A percentile compares a stretch with the other conserved stretches of the same genome.
These are phyloP conservation scores for Fusarium anguioides DNA, from an alignment of 2,329 filamentous ascomycete genomes.

Conservation along the genomic window DNA sequence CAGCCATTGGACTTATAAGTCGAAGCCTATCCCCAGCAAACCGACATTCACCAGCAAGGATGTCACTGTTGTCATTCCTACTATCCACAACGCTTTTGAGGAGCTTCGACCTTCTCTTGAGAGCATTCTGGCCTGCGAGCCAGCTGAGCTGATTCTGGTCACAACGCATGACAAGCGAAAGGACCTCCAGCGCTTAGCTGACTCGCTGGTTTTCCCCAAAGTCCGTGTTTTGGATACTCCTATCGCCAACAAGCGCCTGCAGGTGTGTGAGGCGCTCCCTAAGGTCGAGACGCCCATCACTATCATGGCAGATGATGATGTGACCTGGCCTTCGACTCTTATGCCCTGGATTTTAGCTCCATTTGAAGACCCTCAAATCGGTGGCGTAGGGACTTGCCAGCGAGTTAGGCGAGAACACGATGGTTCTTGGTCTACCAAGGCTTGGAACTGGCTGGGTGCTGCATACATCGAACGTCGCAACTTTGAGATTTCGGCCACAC, in stretches of 20 bases:
- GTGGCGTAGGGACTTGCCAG: slow-evolving; percentile 93
- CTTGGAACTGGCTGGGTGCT: slow-evolving; percentile 91
- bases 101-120: slow-evolving; percentile 84
- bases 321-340: slow-evolving; percentile 88
- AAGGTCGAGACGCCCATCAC: slow-evolving; percentile 86
- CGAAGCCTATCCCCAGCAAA: slow-evolving; percentile 82
- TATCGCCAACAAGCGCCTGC: slow-evolving; percentile 94
- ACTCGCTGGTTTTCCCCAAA: slow-evolving; percentile 67
- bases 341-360: slow-evolving; percentile 93
- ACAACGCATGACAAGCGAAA: slow-evolving; percentile 84
- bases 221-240: slow-evolving; percentile 80
- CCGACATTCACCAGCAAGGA: slow-evolving; percentile 83
- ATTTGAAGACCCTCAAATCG: slow-evolving; percentile 85
- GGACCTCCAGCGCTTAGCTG: slow-evolving; percentile 73
- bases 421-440: slow-evolving; percentile 67
- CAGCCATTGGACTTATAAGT: slow-evolving; percentile 88
- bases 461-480: slow-evolving; percentile 94
- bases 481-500: slow-evolving; percentile 96
- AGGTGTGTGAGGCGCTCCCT: slow-evolving; percentile 91
- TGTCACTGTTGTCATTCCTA: slow-evolving; percentile 94
- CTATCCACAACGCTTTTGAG: slow-evolving; percentile 87
- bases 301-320: slow-evolving; percentile 95
- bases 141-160: slow-evolving; percentile 82
- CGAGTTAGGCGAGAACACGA: slow-evolving; percentile 77
- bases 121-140: slow-evolving; percentile 77